phyloP scores from a whole-genome alignment of 2,329 filamentous ascomycete species.

The Colletotrichum falcatum region DNA sequence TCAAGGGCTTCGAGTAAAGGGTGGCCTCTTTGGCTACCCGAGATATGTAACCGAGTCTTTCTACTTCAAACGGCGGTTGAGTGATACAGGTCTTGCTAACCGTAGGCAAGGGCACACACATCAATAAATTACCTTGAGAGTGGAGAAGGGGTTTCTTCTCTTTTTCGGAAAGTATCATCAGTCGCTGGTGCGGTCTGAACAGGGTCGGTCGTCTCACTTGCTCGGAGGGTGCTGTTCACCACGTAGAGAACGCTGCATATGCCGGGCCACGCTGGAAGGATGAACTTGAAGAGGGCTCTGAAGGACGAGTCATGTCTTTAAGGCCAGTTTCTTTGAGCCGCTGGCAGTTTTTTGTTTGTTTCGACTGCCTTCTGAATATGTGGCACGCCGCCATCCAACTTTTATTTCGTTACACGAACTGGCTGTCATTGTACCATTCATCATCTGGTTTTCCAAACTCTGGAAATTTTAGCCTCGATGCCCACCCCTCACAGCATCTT shows the following conservation, averaged over 20 bases:
- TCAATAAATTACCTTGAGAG: neutral
- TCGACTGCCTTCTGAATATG: too few relatives aligned
- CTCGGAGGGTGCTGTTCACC: neutral
- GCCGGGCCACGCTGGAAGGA: neutral
- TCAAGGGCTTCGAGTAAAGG: neutral
- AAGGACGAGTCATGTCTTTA: neutral
- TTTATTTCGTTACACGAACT: neutral
- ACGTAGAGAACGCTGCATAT: neutral
- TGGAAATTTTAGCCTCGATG: neutral
- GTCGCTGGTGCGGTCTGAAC: neutral
- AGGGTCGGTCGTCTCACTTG: slow-evolving; percentile 7
- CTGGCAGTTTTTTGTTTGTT: neutral
- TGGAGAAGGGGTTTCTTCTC: neutral
- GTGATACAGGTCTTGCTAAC: neutral
- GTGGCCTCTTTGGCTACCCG: neutral
- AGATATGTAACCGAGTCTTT: neutral
- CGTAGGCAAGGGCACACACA: neutral
- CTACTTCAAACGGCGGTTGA: neutral
- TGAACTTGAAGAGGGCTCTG: neutral
- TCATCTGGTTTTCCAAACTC: neutral
- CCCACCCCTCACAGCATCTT: neutral
- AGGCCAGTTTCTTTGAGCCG: neutral
- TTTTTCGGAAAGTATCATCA: neutral
- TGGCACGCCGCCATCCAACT: neutral
- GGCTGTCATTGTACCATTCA: neutral